Evolutionary conservation across 1,284 basidiomycete genomes (phyloP).

Genomic region (Malassezia furfur): DNA sequence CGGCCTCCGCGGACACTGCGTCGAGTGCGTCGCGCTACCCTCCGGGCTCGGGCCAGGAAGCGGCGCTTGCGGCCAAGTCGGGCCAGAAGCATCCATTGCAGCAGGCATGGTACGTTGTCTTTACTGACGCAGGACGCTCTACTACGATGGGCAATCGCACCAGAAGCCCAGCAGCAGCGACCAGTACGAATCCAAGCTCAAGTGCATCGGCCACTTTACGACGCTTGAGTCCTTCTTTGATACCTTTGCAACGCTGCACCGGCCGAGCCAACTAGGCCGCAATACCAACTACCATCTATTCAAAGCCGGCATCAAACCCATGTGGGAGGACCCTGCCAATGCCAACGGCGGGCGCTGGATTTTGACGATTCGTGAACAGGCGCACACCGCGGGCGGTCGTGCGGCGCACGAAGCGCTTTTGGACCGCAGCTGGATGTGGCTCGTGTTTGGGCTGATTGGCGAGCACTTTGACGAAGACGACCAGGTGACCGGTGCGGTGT

Average conservation of each 20-base stretch:
- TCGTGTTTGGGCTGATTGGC: conserved; percentile 80
- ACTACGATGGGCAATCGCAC: conserved; percentile 57
- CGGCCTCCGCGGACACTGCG: no score
- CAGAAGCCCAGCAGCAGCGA: conserved; percentile 53
- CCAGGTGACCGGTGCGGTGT: conserved; percentile 70
- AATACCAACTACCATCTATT: conserved; percentile 90
- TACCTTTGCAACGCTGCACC: conserved; percentile 89
- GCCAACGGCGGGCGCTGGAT: conserved; percentile 88
- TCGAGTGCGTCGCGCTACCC: neutral
- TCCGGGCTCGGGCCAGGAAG: conserved; percentile 4
- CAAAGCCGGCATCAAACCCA: conserved; percentile 74
- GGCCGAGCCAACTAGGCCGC: conserved; percentile 72
- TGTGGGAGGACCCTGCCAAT: conserved; percentile 94
- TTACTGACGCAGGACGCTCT: conserved; percentile 59
- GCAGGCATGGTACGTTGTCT: conserved; percentile 57
- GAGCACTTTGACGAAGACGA: conserved; percentile 78
- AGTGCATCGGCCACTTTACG: conserved; percentile 32
- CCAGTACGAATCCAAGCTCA: conserved; percentile 33
- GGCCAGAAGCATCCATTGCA: conserved; percentile 60
- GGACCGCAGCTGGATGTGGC: conserved; percentile 80
- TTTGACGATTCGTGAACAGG: conserved; percentile 63
- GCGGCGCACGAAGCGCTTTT: conserved; percentile 62
- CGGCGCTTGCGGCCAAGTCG: conserved; percentile 10
- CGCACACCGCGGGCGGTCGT: neutral
- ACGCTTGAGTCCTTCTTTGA: conserved; percentile 73